phyloP scores from a whole-genome alignment of 345 rosid genomes.

The Raphanus raphanistrum region DNA sequence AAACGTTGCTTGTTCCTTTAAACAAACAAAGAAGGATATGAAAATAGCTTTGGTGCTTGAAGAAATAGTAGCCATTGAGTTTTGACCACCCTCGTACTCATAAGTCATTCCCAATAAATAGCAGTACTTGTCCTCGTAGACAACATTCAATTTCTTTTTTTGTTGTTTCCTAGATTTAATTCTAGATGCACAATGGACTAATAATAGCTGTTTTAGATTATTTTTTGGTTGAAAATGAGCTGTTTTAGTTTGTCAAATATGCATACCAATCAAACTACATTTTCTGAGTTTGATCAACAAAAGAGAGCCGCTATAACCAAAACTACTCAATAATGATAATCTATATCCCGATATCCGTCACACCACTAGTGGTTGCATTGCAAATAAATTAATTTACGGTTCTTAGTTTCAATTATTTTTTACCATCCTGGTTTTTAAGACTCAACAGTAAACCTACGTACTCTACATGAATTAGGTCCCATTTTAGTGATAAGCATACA shows the following conservation, averaged over 20 bases:
- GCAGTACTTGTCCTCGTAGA: slow-evolving; percentile 27
- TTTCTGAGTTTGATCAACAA: slow-evolving; percentile 5
- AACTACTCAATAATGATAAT: not conserved
- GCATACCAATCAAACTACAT: not conserved
- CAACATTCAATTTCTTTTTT: slow-evolving; percentile 27
- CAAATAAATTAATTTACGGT: not conserved
- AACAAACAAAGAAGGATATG: slow-evolving; percentile 20
- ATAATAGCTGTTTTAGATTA: not conserved
- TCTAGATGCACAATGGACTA: slow-evolving; percentile 20
- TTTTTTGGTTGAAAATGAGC: not conserved
- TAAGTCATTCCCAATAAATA: slow-evolving; percentile 35
- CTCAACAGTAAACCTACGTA: not conserved
- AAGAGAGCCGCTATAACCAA: slow-evolving; percentile 16
- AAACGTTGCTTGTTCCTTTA: slow-evolving; percentile 24
- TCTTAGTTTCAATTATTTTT: not conserved
- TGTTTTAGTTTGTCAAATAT: slow-evolving; percentile 21
- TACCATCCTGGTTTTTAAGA: too few species aligned
- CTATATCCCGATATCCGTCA: not conserved
- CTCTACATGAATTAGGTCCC: not conserved
- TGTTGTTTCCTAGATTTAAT: slow-evolving; percentile 2
- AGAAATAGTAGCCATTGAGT: slow-evolving; percentile 20
- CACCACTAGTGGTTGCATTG: slow-evolving; percentile 1
- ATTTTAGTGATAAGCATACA: not conserved
- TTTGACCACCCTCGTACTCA: slow-evolving; percentile 39
- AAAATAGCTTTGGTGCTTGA: slow-evolving; percentile 11